phyloP scores from a whole-genome alignment of 768 basidiomycete genomes.

The Calvatia gigantea region DNA sequence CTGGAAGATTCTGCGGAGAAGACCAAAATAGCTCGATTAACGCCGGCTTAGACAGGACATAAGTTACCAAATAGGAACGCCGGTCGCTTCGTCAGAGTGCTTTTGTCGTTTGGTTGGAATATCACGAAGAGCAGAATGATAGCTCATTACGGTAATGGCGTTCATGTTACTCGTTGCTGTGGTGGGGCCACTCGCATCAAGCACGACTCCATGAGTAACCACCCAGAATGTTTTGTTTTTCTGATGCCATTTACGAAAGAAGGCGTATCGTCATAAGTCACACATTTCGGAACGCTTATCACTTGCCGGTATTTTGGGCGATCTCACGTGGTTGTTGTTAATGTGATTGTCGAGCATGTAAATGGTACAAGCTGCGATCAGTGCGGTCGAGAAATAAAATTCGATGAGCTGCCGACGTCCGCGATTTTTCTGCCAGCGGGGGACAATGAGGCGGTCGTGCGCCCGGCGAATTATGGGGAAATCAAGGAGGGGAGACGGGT shows the following conservation, averaged over 20 bases:
- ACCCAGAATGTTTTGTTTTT: too few relatives aligned
- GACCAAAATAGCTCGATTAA: not conserved
- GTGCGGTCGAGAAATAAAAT: not conserved
- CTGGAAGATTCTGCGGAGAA: not conserved
- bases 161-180: too few relatives aligned
- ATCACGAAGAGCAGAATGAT: too few relatives aligned
- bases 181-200: not conserved
- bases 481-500: constrained; percentile 9
- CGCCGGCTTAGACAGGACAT: not conserved
- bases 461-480: not conserved
- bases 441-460: not conserved
- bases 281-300: constrained; percentile 1
- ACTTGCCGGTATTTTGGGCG: not conserved
- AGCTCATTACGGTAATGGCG: too few relatives aligned
- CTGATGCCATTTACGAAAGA: not conserved
- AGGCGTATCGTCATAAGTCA: constrained; percentile 4
- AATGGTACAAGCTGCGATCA: not conserved
- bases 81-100: too few relatives aligned
- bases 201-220: not conserved
- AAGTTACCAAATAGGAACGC: too few relatives aligned
- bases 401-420: not conserved
- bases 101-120: too few relatives aligned
- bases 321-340: not conserved
- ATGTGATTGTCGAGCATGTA: too few relatives aligned
- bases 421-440: not conserved